phyloP scores from a whole-genome alignment of 2,329 filamentous ascomycete genomes.

The Fusarium brachygibbosum region DNA sequence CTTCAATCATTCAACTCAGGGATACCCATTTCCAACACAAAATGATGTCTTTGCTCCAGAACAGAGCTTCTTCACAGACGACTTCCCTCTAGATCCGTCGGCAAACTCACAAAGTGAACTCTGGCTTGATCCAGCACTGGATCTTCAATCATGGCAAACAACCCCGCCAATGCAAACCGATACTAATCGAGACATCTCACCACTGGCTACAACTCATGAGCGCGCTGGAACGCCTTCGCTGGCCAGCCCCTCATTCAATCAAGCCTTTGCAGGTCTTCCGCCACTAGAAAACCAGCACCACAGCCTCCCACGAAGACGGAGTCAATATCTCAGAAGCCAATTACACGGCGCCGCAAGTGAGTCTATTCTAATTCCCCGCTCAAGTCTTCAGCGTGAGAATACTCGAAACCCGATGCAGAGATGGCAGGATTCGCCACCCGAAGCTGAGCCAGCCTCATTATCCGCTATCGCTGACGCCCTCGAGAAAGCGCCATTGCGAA shows the following conservation, averaged over 20 bases:
- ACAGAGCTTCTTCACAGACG: not conserved
- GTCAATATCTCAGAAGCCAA: conserved; percentile 24
- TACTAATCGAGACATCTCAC: not conserved
- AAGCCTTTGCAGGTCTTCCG: not conserved
- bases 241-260: not conserved
- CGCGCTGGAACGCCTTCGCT: not conserved
- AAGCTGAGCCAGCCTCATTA: conserved; percentile 42
- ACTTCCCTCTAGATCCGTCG: not conserved
- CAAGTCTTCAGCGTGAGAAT: not conserved
- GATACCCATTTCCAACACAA: not conserved
- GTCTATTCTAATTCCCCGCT: conserved; percentile 22
- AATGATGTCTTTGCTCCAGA: not conserved
- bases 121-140: conserved; percentile 4
- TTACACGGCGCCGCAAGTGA: not conserved
- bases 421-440: conserved; percentile 45
- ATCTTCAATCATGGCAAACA: not conserved
- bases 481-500: conserved; percentile 14
- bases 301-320: conserved; percentile 25
- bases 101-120: not conserved
- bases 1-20: fast-evolving
- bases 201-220: not conserved
- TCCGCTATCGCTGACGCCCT: conserved; percentile 40
- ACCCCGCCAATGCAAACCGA: not conserved
- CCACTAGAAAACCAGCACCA: not conserved
- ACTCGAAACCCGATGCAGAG: conserved; percentile 39